Evolutionary conservation across 2,329 filamentous ascomycete species (phyloP).

Genomic region (Trichoderma breve): DNA sequence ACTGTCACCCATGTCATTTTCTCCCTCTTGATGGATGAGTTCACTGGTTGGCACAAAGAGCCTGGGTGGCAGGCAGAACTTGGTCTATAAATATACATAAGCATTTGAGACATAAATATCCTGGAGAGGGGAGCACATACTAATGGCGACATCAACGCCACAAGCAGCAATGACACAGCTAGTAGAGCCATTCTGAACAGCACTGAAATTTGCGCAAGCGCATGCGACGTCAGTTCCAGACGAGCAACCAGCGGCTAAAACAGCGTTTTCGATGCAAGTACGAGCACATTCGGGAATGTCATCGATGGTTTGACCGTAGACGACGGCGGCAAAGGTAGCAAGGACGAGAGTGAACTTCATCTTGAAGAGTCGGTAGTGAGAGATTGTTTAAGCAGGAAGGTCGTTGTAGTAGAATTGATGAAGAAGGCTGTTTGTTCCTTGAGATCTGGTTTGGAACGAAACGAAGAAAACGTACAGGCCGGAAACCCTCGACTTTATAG

Average conservation of each 20-base stretch:
- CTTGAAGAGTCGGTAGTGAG: slow-evolving; percentile 24
- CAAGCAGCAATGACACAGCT: not conserved
- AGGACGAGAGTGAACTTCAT: slow-evolving; percentile 40
- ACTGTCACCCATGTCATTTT: not conserved
- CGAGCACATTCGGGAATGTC: slow-evolving; percentile 40
- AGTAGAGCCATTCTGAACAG: not conserved
- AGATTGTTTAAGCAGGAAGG: not conserved
- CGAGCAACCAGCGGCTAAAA: slow-evolving; percentile 22
- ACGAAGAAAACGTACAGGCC: not conserved
- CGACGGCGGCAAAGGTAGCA: slow-evolving; percentile 35
- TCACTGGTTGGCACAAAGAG: slow-evolving; percentile 2
- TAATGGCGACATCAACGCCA: not conserved
- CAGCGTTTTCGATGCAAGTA: slow-evolving; percentile 35
- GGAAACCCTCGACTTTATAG: not conserved
- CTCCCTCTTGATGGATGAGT: not conserved
- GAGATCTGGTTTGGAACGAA: not conserved
- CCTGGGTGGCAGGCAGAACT: not conserved
- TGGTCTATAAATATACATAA: not conserved
- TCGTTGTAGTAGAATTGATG: not conserved
- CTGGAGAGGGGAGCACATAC: not conserved
- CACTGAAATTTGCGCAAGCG: not conserved
- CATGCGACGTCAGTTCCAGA: not conserved
- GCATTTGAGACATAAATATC: not conserved
- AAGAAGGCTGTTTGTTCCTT: not conserved
- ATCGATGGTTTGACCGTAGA: slow-evolving; percentile 32